These are phyloP conservation scores for Plantago rigida DNA, from an alignment of 305 asterid genomes.

Conservation along the genomic window DNA sequence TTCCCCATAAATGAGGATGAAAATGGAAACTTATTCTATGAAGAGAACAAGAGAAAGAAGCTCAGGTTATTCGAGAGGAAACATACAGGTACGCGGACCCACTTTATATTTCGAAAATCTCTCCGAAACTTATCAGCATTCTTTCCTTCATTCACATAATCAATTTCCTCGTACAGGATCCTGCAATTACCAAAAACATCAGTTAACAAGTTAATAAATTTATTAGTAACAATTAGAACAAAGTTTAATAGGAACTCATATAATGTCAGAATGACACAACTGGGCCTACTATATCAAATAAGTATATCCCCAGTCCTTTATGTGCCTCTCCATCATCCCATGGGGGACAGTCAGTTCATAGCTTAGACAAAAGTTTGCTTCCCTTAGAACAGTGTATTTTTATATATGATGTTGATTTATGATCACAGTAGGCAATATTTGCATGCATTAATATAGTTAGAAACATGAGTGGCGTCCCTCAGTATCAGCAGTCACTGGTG, in stretches of 20 bases:
- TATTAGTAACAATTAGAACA: neutral
- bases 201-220: neutral
- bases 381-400: neutral
- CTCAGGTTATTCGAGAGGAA: constrained; percentile 28
- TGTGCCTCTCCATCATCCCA: neutral
- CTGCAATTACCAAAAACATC: constrained; percentile 33
- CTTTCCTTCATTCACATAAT: constrained; percentile 91
- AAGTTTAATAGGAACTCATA: neutral
- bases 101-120: constrained; percentile 87
- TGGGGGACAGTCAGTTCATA: too few species aligned
- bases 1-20: neutral
- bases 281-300: neutral
- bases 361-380: too few species aligned
- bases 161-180: constrained; percentile 91
- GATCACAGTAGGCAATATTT: neutral
- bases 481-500: neutral
- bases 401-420: neutral
- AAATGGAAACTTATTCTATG: neutral
- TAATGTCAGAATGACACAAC: neutral
- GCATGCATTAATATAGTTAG: neutral
- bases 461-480: neutral
- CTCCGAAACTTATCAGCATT: constrained; percentile 92
- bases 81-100: constrained; percentile 99
- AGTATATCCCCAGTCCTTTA: neutral
- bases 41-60: constrained; percentile 16